Conservation (phyloP, 306 rosid genomes). For the Abrus precatorius region DNA sequence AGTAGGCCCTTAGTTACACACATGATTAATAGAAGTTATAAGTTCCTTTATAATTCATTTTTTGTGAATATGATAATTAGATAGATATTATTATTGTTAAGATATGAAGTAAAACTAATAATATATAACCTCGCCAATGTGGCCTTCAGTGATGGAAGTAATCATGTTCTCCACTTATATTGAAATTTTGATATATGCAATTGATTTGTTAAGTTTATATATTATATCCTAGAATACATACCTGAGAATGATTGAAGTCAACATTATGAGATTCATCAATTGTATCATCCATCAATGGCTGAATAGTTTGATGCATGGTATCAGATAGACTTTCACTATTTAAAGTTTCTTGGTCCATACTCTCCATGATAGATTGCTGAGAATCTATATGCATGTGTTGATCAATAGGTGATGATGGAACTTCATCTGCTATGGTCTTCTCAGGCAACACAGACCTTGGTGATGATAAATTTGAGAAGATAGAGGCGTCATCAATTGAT, state of each 20-base stretch:
- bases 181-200: neutral
- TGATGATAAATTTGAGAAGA: slow-evolving; percentile 53
- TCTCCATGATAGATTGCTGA: slow-evolving; percentile 35
- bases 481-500: slow-evolving; percentile 48
- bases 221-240: slow-evolving; percentile 39
- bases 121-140: neutral
- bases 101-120: neutral
- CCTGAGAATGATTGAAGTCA: slow-evolving; percentile 49
- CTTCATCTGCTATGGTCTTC: slow-evolving; percentile 33
- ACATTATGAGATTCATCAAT: slow-evolving; percentile 37
- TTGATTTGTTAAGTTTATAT: neutral
- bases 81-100: neutral
- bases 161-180: neutral
- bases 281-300: slow-evolving; percentile 28
- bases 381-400: slow-evolving; percentile 26
- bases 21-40: neutral
- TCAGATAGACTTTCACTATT: slow-evolving; percentile 36
- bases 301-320: slow-evolving; percentile 9
- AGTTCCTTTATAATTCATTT: neutral
- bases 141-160: too few relatives aligned
- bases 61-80: neutral
- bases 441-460: slow-evolving; percentile 57
- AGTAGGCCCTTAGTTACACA: neutral
- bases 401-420: slow-evolving; percentile 42
- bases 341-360: slow-evolving; percentile 38